Evolutionary conservation across 163 green algal species (phyloP).

Genomic region (Scenedesmus sp.): DNA sequence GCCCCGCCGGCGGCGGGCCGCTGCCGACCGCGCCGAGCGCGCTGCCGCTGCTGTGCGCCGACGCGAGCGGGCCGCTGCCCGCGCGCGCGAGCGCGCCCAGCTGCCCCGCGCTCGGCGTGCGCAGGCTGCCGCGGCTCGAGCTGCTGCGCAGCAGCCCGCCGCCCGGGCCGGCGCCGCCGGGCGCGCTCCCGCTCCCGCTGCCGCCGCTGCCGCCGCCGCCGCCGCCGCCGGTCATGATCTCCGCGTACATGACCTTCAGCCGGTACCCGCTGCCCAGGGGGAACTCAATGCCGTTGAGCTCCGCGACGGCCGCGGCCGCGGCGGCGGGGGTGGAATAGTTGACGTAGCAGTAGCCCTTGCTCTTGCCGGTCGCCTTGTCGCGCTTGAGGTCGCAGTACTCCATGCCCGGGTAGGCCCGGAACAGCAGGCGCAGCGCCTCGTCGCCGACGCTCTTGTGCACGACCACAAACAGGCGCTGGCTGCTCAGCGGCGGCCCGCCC

Average conservation of each 20-base stretch:
- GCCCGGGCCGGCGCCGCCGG: constrained; percentile 73
- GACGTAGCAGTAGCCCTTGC: constrained; percentile 89
- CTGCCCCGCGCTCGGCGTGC: constrained; percentile 20
- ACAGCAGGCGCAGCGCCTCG: constrained; percentile 78
- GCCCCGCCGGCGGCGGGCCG: background rate
- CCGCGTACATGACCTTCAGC: constrained; percentile 77
- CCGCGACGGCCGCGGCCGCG: constrained; percentile 72
- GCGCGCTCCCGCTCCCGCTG: background rate
- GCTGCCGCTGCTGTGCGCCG: constrained; percentile 24
- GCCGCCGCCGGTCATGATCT: constrained; percentile 37
- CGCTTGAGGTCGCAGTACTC: constrained; percentile 93
- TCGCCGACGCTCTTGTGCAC: constrained; percentile 85
- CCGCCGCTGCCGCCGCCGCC: constrained; percentile 23
- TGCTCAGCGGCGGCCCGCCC: constrained; percentile 51
- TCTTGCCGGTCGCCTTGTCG: constrained; percentile 81
- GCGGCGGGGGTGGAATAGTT: constrained; percentile 81
- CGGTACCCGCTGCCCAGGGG: constrained; percentile 75
- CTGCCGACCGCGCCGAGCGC: background rate
- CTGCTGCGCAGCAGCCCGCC: constrained; percentile 53
- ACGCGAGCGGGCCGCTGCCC: background rate
- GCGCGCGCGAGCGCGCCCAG: background rate
- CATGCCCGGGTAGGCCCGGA: constrained; percentile 84
- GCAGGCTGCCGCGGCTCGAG: constrained; percentile 38
- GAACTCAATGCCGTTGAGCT: constrained; percentile 90
- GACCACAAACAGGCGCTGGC: constrained; percentile 87